These are phyloP conservation scores for Bremia lactucae DNA, from an alignment of 352 stramenopile genomes.

Conservation along the genomic window DNA sequence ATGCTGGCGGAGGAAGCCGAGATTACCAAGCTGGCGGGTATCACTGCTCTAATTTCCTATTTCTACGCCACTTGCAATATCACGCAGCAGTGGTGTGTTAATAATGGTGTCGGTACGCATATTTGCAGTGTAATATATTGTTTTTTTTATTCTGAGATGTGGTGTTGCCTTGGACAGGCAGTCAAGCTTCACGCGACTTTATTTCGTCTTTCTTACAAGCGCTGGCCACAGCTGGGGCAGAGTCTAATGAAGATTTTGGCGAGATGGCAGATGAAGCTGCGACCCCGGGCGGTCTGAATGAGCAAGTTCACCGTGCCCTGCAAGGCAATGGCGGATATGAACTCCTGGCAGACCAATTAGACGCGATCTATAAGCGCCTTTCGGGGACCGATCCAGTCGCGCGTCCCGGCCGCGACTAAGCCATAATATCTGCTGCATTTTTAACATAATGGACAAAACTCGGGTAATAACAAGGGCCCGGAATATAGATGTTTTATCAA, in stretches of 20 bases:
- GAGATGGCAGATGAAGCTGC: slow-evolving; percentile 80
- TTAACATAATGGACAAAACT: too few relatives aligned
- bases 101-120: slow-evolving; percentile 70
- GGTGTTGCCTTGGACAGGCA: slow-evolving; percentile 17
- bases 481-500: too few relatives aligned
- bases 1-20: slow-evolving; percentile 70
- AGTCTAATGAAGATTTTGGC: slow-evolving; percentile 64
- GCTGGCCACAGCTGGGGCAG: slow-evolving; percentile 55
- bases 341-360: slow-evolving; percentile 68
- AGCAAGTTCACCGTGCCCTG: slow-evolving; percentile 72
- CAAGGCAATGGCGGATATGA: slow-evolving; percentile 61
- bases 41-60: slow-evolving; percentile 79
- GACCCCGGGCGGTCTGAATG: slow-evolving; percentile 72
- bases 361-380: slow-evolving; percentile 75
- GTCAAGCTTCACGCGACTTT: slow-evolving; percentile 64
- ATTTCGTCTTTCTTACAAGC: slow-evolving; percentile 80
- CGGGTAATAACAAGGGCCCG: too few relatives aligned
- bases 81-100: slow-evolving; percentile 78
- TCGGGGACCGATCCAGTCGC: slow-evolving; percentile 51
- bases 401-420: slow-evolving; percentile 32
- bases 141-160: not conserved
- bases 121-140: not conserved
- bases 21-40: slow-evolving; percentile 78
- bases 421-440: slow-evolving; percentile 5
- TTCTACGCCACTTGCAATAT: slow-evolving; percentile 81